Evolutionary conservation across 306 rosid genomes (phyloP), one percentile per base, ranked within the genome.

Genomic region (Astragalus glycyphyllos): DNA sequence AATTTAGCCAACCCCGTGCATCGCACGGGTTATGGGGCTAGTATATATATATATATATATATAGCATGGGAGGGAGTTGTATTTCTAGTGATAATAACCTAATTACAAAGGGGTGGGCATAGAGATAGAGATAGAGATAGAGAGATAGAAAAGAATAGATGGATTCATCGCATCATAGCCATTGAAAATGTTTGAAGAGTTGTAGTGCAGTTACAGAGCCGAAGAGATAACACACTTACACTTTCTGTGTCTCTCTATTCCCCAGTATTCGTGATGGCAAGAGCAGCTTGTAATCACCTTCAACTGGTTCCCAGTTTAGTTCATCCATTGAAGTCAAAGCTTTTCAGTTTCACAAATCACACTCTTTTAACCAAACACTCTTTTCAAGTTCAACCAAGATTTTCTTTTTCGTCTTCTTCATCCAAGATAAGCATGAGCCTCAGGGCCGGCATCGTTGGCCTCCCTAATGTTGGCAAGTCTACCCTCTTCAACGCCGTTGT

Each of bases 401-500:
- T 81, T 75, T 89, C 72, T 16, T 87, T 86, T 66, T 85, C 72
- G 69, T 87, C 89, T 73, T 85, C 90, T 38, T 77, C 92, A 0
- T 83, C 88, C 3, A 91, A 73, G 77, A 86, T 91, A 46, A 86
- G 99, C 88, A 94, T 89, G 99, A 94, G 92, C 80, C 92, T 94
- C 66, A 84, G 71, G 80, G 95, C 96, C 50, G 99, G 99, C 62
- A 91, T 94, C 49, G 99, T 94, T 57, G 99, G 99, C 70, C 99
- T 94, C 48, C 97, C 97, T 7, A 94, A 94, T 75, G 99, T 94
- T 64, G 98, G 98, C 40, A 94, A 89, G 75, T 94, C 98, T 67
- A 94, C 97, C 26, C 96, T 94, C 71, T 94, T 94, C 86, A 94
- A 91, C 67, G 99, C 97, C 72, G 97, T 94, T 20, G 97, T 94